Conservation (phyloP, 345 rosid genomes). For the Corymbia maculata region DNA sequence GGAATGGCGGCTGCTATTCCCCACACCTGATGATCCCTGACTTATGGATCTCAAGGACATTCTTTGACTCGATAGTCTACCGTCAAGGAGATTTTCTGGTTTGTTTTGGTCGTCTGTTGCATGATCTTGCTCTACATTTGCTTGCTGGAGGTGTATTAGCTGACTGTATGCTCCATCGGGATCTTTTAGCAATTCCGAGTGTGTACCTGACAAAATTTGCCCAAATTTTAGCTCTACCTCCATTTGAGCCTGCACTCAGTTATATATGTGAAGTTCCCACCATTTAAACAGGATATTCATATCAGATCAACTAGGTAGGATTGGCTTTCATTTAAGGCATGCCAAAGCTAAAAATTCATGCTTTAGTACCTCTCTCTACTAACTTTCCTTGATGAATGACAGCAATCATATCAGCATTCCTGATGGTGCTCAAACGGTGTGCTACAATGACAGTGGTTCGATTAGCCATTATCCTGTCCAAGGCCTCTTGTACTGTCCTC, state of each 20-base stretch:
- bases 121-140: conserved; percentile 25
- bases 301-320: not conserved
- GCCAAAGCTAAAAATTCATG: not conserved
- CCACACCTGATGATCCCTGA: conserved; percentile 43
- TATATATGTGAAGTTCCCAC: not conserved
- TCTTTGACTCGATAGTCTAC: conserved; percentile 23
- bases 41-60: conserved; percentile 35
- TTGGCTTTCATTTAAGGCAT: not conserved
- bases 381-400: conserved; percentile 73
- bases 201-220: conserved; percentile 34
- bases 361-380: conserved; percentile 68
- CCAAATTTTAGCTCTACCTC: not conserved
- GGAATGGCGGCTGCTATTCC: conserved; percentile 50
- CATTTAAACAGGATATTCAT: not conserved
- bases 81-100: not conserved
- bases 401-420: conserved; percentile 63
- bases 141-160: conserved; percentile 66
- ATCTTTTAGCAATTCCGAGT: conserved; percentile 49
- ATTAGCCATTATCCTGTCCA: conserved; percentile 70
- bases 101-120: conserved; percentile 18
- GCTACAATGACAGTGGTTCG: conserved; percentile 79
- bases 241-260: not conserved
- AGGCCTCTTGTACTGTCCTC: conserved; percentile 76
- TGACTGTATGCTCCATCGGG: conserved; percentile 77
- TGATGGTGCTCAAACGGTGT: conserved; percentile 72